Conservation (phyloP, 1,284 basidiomycete genomes). For the Cutaneotrichosporon dermatis region DNA sequence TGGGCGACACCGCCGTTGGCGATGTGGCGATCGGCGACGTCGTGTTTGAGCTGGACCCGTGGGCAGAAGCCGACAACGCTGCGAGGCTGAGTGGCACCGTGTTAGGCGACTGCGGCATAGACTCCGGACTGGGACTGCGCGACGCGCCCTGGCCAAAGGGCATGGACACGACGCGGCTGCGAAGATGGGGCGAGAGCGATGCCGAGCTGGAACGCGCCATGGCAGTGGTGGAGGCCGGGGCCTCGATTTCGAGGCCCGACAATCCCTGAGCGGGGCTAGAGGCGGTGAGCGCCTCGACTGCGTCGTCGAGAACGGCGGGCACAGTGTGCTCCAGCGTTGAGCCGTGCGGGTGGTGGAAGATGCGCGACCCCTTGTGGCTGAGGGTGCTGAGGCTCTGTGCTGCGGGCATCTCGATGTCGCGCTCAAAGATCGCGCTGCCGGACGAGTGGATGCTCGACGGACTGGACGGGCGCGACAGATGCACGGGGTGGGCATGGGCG, state of each 20-base stretch:
- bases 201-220: conserved; percentile 30
- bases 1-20: conserved; percentile 10
- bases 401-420: conserved; percentile 44
- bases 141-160: conserved; percentile 3
- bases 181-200: conserved; percentile 23
- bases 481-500: not conserved
- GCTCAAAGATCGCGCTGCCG: conserved; percentile 47
- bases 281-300: conserved; percentile 44
- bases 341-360: conserved; percentile 42
- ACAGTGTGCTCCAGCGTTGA: conserved; percentile 43
- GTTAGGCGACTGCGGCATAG: not conserved
- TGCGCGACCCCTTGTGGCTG: conserved; percentile 39
- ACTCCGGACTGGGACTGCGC: conserved; percentile 16
- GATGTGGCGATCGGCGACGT: not conserved
- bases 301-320: conserved; percentile 47
- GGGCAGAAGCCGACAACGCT: conserved; percentile 6
- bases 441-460: conserved; percentile 43
- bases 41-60: not conserved
- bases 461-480: conserved; percentile 35
- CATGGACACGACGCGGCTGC: conserved; percentile 13
- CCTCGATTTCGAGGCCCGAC: conserved; percentile 42
- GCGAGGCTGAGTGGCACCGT: conserved; percentile 7
- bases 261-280: conserved; percentile 19
- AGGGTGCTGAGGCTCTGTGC: conserved; percentile 34
- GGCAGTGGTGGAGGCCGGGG: conserved; percentile 16